phyloP scores from a whole-genome alignment of 2,329 filamentous ascomycete genomes.

The Trichoderma afroharzianum region DNA sequence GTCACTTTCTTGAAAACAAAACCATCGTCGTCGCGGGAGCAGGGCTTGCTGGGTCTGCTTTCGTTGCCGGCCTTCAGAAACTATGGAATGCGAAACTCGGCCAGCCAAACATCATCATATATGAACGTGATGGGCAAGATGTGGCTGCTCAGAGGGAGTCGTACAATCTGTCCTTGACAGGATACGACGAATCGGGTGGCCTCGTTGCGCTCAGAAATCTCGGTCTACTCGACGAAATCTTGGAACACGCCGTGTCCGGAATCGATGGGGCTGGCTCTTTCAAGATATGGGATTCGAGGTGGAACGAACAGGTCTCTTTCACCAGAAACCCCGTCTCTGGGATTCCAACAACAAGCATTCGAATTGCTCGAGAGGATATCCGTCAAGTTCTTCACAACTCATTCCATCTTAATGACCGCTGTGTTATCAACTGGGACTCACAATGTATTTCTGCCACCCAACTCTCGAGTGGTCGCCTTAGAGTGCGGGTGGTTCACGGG shows the following conservation, averaged over 20 bases:
- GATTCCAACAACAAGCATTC: slow-evolving; percentile 35
- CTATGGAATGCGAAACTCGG: slow-evolving; percentile 29
- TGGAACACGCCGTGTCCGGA: slow-evolving; percentile 24
- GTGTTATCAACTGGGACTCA: slow-evolving; percentile 28
- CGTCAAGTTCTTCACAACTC: slow-evolving; percentile 33
- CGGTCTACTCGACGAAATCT: slow-evolving; percentile 30
- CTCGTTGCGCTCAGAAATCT: slow-evolving; percentile 34
- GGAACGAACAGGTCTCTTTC: slow-evolving; percentile 34
- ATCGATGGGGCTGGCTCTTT: slow-evolving; percentile 32
- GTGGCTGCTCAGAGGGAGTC: slow-evolving; percentile 26
- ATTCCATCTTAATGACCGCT: slow-evolving; percentile 10
- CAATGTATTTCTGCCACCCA: slow-evolving; percentile 26
- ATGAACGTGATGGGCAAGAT: slow-evolving; percentile 35
- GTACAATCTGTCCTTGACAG: slow-evolving; percentile 34
- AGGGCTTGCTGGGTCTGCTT: slow-evolving; percentile 38
- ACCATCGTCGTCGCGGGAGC: slow-evolving; percentile 37
- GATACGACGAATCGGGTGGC: slow-evolving; percentile 27
- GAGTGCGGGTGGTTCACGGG: slow-evolving; percentile 20
- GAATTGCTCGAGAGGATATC: slow-evolving; percentile 37
- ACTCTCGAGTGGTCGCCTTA: slow-evolving; percentile 25
- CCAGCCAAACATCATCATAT: slow-evolving; percentile 32
- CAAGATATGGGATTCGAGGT: slow-evolving; percentile 39
- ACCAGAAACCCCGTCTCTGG: slow-evolving; percentile 29
- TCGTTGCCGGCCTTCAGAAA: slow-evolving; percentile 35
- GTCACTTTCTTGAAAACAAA: slow-evolving; percentile 31